Conservation (phyloP, 2,329 filamentous ascomycete genomes). For the Teratosphaeria gauchensis region DNA sequence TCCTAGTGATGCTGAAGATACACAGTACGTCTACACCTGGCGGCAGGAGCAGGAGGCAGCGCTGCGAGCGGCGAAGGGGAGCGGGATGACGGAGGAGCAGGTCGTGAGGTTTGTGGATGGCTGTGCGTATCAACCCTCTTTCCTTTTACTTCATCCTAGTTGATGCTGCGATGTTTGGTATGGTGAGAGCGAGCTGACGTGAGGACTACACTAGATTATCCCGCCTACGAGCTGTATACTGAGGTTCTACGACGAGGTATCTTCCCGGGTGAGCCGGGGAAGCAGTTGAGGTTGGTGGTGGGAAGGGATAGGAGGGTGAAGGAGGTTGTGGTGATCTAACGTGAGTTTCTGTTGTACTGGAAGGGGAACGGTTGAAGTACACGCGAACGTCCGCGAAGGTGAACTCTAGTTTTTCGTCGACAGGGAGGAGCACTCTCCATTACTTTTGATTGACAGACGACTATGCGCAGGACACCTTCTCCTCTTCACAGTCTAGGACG, state of each 20-base stretch:
- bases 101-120: constrained; percentile 67
- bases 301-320: constrained; percentile 36
- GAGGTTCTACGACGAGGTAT: constrained; percentile 41
- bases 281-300: constrained; percentile 43
- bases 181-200: neutral
- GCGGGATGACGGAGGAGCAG: constrained; percentile 74
- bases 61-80: constrained; percentile 55
- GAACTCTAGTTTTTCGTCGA: no score
- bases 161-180: no score
- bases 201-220: constrained; percentile 29
- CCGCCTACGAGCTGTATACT: constrained; percentile 49
- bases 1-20: constrained; percentile 56
- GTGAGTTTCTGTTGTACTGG: no score
- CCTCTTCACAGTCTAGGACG: no score
- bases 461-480: no score
- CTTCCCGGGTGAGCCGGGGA: constrained; percentile 33
- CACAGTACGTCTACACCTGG: constrained; percentile 74
- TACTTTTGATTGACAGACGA: no score
- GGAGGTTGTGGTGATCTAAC: constrained; percentile 10
- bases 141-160: neutral
- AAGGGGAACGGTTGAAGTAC: no score
- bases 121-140: constrained; percentile 32
- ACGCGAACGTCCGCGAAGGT: no score
- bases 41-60: constrained; percentile 68
- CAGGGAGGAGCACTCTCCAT: no score